Evolutionary conservation across 176 grass and related monocot species (phyloP).

Genomic region (Chloris gayana): DNA sequence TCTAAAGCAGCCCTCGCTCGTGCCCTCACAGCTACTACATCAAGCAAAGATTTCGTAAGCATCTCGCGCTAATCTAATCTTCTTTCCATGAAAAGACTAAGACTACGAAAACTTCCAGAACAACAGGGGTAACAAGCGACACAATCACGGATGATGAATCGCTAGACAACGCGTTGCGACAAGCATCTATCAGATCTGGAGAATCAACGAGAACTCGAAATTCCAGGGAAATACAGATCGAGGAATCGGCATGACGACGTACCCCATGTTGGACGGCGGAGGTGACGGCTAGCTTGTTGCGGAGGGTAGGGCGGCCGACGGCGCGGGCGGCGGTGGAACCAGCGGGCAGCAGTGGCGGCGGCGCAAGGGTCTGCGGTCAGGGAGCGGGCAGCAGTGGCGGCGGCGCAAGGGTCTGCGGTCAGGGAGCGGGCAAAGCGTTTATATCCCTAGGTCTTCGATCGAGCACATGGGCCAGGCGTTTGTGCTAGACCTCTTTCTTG

Average conservation of each 20-base stretch:
- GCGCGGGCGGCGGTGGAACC: neutral
- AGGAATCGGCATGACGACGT: neutral
- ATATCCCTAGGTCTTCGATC: neutral
- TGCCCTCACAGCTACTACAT: neutral
- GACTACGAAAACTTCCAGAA: neutral
- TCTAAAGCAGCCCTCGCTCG: neutral
- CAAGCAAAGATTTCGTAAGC: neutral
- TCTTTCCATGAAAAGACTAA: neutral
- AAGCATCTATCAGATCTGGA: neutral
- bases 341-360: neutral
- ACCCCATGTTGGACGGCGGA: conserved; percentile 43
- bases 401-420: no score
- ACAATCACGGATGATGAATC: neutral
- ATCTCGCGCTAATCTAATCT: neutral
- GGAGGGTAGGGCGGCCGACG: neutral
- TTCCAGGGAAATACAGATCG: neutral
- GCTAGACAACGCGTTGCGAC: neutral
- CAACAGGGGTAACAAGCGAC: neutral
- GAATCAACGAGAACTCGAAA: neutral
- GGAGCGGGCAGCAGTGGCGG: no score
- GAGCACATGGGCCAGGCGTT: neutral
- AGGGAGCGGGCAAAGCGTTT: neutral
- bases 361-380: conserved; percentile 7
- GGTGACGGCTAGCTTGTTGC: neutral
- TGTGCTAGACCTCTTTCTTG: neutral